phyloP scores from a whole-genome alignment of 495 filamentous ascomycete genomes.

The Talaromyces nanjingensis region DNA sequence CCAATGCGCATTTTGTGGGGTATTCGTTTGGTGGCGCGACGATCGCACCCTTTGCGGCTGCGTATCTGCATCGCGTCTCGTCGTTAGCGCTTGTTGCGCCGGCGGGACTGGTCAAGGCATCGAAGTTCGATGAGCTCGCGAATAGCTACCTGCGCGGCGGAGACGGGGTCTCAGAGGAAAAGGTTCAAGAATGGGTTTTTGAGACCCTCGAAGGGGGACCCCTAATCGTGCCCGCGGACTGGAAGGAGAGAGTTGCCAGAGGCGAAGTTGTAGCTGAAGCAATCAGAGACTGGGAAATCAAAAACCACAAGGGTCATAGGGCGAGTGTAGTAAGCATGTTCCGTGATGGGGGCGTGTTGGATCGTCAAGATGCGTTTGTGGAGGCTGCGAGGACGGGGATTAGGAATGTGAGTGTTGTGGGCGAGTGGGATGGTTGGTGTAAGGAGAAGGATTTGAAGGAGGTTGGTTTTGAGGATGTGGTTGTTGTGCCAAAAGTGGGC shows the following conservation, averaged over 20 bases:
- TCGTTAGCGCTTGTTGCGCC: constrained; percentile 30
- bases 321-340: constrained; percentile 37
- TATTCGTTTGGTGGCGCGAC: constrained; percentile 33
- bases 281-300: constrained; percentile 36
- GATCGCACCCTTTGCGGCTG: constrained; percentile 21
- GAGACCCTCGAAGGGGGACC: constrained; percentile 29
- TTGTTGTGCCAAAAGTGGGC: constrained; percentile 27
- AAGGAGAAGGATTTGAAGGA: constrained; percentile 22
- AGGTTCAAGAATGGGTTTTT: constrained; percentile 25
- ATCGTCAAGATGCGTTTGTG: constrained; percentile 29
- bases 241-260: constrained; percentile 32
- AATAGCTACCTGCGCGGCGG: constrained; percentile 20
- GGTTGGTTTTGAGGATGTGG: constrained; percentile 30
- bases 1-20: constrained; percentile 26
- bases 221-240: constrained; percentile 30
- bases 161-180: constrained; percentile 21
- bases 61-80: constrained; percentile 16
- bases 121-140: constrained; percentile 17
- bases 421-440: constrained; percentile 34
- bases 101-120: constrained; percentile 20
- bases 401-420: constrained; percentile 26
- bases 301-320: constrained; percentile 32
- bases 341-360: constrained; percentile 33
- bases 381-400: constrained; percentile 21
- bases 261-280: constrained; percentile 40